Conservation (phyloP, 352 stramenopile species). For the Hyaloperonospora arabidopsidis region DNA sequence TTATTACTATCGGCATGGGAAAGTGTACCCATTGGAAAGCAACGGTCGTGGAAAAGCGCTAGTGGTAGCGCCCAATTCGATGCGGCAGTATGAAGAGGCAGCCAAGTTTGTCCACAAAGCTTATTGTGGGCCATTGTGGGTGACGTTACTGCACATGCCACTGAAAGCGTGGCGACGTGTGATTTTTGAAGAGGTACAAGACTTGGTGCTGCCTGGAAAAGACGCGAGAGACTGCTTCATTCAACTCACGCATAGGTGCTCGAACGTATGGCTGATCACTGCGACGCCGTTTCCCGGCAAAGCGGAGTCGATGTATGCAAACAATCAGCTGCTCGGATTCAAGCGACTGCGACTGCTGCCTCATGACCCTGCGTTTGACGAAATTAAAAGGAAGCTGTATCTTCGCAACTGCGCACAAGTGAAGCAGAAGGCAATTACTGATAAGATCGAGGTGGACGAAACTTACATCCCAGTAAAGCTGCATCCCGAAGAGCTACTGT, state of each 20-base stretch:
- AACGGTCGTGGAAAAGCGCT: slow-evolving; percentile 30
- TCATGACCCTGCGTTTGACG: slow-evolving; percentile 73
- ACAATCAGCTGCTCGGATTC: slow-evolving; percentile 83
- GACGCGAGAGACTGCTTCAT: slow-evolving; percentile 76
- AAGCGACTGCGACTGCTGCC: slow-evolving; percentile 57
- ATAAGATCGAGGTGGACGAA: slow-evolving; percentile 63
- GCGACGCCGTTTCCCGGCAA: slow-evolving; percentile 79
- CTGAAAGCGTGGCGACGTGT: slow-evolving; percentile 67
- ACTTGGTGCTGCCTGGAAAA: slow-evolving; percentile 68
- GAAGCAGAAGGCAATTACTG: slow-evolving; percentile 72
- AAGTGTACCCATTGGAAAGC: slow-evolving; percentile 46
- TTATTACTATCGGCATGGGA: slow-evolving; percentile 52
- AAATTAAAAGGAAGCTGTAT: slow-evolving; percentile 85
- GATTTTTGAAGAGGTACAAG: slow-evolving; percentile 84
- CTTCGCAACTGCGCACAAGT: slow-evolving; percentile 79
- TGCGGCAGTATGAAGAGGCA: slow-evolving; percentile 60
- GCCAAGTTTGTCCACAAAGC: slow-evolving; percentile 79
- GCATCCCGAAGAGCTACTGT: slow-evolving; percentile 56
- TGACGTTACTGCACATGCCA: slow-evolving; percentile 52
- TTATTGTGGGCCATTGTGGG: slow-evolving; percentile 68
- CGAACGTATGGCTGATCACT: slow-evolving; percentile 83
- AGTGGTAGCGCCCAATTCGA: slow-evolving; percentile 32
- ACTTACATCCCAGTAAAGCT: slow-evolving; percentile 68
- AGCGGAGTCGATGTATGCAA: slow-evolving; percentile 78
- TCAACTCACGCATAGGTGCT: slow-evolving; percentile 62